Base-by-base conservation (phyloP, 192 early-diverging fungal species). In the Linnemannia zychae region DNA sequence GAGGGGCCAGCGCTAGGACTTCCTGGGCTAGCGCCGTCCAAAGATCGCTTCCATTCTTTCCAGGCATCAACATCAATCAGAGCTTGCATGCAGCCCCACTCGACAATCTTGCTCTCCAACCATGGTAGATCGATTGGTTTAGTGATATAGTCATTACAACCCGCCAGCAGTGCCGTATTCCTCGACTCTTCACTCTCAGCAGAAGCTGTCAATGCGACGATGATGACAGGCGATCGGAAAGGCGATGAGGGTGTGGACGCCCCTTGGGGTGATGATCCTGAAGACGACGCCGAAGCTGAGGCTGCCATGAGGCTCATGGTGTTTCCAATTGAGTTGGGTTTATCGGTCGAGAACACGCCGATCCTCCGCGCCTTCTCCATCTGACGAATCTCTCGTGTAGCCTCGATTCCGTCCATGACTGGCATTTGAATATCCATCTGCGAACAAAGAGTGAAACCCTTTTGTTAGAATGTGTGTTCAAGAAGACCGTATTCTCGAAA, bases 1-100 rank as follows among this genome's bases (percentile, higher is more conserved):
- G 66, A 47, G 1, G 50, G 24, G 13, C 80, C 75, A 3, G 44
- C 52, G 60, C 65, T 67, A 4, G 48, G 52, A 31, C 65, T 77
- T 53, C 75, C 82, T 1, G 77, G 78, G 33, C 71, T 86, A 0
- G 65, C 37, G n/a, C 73, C 84, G 9, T 87, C 80, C 44, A 77
- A 33, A 47, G 66, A 69, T 24, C 67, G 74, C 60, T 91, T 93
- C 92, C 92, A 91, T 34, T 80, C 87, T 65, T 88, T 87, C 92
- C 92, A 94, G 50, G 90, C 91, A 36, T 96, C 94, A 74, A 96
- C 94, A 82, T 98, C 96, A 72, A 98, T 97, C 33, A 98, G 86
- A 0, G 96, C 95, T 76, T 98, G 97, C 94, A 98, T 98, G 79
- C 94, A 94, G 1, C 96, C 97, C 97, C 97, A 98, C 81, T 98